These are phyloP conservation scores for Carex cristatella DNA, from an alignment of 176 grass and related monocot genomes.

Conservation along the genomic window DNA sequence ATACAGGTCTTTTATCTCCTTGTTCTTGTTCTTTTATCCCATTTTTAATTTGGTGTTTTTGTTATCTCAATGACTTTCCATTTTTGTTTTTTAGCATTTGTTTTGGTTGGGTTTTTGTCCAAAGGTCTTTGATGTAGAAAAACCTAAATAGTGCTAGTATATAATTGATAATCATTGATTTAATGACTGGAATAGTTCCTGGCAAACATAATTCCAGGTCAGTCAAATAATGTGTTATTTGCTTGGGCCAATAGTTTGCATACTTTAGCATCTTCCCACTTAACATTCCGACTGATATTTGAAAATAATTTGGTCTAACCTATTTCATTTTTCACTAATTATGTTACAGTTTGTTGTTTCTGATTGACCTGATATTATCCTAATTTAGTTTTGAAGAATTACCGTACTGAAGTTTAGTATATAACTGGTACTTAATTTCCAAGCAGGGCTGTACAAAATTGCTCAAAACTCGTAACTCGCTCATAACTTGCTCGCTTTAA, in stretches of 20 bases:
- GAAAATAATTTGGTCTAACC: not conserved
- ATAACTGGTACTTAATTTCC: not conserved
- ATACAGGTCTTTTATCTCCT: conserved; percentile 53
- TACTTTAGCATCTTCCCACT: not conserved
- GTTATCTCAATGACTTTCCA: not conserved
- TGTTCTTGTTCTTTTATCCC: not conserved
- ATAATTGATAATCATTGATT: not conserved
- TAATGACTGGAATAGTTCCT: not conserved
- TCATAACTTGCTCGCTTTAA: no score
- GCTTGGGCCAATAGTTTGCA: not conserved
- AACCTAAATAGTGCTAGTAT: not conserved
- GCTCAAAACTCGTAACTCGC: no score
- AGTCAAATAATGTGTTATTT: not conserved
- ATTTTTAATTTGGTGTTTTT: not conserved
- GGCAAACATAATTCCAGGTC: not conserved
- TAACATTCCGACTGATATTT: not conserved
- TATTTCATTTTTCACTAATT: not conserved
- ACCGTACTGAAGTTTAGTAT: not conserved
- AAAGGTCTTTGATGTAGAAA: not conserved
- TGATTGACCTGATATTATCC: not conserved
- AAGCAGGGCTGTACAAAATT: no score
- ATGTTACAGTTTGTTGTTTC: not conserved
- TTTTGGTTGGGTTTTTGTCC: not conserved
- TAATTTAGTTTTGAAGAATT: not conserved
- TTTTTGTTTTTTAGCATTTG: not conserved